A percentile compares a stretch with the other conserved stretches of the same genome.
phyloP scores from a whole-genome alignment of 2,329 filamentous ascomycete genomes.

The Ophiostoma pallidulum region DNA sequence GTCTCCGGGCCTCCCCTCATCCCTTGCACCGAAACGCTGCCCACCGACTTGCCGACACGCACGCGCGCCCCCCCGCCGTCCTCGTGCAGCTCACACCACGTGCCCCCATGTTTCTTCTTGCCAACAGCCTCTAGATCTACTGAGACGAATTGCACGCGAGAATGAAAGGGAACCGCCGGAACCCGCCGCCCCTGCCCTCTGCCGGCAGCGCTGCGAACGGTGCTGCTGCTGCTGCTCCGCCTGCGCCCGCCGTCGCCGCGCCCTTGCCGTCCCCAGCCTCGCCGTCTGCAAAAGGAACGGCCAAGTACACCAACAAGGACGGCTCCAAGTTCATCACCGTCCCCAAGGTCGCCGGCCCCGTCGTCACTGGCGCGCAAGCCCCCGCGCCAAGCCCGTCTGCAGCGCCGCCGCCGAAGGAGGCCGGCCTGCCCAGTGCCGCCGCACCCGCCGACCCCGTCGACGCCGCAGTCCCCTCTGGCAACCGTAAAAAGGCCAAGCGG shows the following conservation, averaged over 20 bases:
- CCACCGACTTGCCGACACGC: neutral
- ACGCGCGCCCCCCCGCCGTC: neutral
- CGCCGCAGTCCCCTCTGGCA: conserved; percentile 40
- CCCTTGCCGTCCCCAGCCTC: conserved; percentile 33
- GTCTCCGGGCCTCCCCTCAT: too few species aligned
- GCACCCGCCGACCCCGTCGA: neutral
- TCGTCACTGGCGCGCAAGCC: conserved; percentile 45
- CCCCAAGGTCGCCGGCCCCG: conserved; percentile 37
- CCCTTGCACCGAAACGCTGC: too few species aligned
- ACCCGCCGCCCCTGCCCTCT: conserved; percentile 20
- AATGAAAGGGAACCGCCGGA: conserved; percentile 29
- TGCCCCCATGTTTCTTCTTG: conserved; percentile 10
- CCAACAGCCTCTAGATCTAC: neutral
- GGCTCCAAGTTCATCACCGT: conserved; percentile 60
- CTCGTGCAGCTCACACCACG: neutral
- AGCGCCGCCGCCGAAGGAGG: conserved; percentile 23
- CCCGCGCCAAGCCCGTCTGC: conserved; percentile 36
- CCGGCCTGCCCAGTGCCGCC: conserved; percentile 10
- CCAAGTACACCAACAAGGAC: conserved; percentile 59
- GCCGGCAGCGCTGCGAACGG: neutral
- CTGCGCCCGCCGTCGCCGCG: neutral
- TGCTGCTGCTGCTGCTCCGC: neutral
- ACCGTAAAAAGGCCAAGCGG: conserved; percentile 92
- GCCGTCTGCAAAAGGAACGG: conserved; percentile 41
- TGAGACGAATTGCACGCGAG: conserved; percentile 3